These are phyloP conservation scores for Penicilliopsis zonata DNA, from an alignment of 495 filamentous ascomycete genomes.

Conservation along the genomic window DNA sequence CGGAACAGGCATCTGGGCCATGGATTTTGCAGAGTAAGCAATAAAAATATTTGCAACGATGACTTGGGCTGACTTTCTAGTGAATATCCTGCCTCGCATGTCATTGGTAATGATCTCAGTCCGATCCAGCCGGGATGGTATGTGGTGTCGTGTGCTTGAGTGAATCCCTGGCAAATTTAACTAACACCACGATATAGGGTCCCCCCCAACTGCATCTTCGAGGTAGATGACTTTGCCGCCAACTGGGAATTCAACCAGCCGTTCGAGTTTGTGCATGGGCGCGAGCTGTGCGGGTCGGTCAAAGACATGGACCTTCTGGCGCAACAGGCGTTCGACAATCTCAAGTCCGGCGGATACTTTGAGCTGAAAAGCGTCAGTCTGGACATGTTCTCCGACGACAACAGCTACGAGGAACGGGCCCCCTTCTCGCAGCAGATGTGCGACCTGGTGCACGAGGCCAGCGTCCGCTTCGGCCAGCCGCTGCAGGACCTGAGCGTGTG, in stretches of 20 bases:
- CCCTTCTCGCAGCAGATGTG: neutral
- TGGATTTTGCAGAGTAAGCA: conserved; percentile 32
- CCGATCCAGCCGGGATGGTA: conserved; percentile 10
- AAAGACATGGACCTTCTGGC: neutral
- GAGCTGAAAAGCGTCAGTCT: conserved; percentile 18
- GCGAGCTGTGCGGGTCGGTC: neutral
- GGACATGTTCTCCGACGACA: neutral
- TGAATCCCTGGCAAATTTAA: too few species aligned
- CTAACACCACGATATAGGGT: too few species aligned
- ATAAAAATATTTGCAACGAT: neutral
- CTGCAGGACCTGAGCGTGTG: neutral
- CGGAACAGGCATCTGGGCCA: too few species aligned
- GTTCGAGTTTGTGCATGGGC: neutral
- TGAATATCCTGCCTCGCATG: neutral
- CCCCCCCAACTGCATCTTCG: conserved; percentile 10
- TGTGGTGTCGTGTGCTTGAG: too few species aligned
- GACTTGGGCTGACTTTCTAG: neutral
- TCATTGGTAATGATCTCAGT: conserved; percentile 5
- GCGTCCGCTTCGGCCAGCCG: neutral
- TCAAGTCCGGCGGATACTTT: conserved; percentile 14
- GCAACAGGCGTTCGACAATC: neutral
- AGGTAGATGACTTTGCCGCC: conserved; percentile 10
- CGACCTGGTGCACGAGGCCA: neutral
- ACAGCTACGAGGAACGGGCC: neutral
- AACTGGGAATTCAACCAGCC: neutral